phyloP scores from a whole-genome alignment of 176 grass and related monocot genomes.

The Chloris gayana region DNA sequence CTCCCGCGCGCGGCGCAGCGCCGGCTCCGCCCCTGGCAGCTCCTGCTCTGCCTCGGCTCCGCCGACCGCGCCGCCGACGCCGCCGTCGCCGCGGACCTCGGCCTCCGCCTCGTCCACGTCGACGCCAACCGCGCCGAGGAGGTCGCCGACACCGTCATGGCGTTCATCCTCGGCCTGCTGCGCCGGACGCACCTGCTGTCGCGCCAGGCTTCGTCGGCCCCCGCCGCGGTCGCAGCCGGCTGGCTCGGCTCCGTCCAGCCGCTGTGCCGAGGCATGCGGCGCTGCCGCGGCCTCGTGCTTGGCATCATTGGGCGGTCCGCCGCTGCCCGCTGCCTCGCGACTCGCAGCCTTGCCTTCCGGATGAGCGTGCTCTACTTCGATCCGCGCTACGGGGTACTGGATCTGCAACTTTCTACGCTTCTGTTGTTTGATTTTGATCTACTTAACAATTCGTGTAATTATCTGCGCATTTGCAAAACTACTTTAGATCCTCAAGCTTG shows the following conservation, averaged over 20 bases:
- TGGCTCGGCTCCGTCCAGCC: slow-evolving; percentile 83
- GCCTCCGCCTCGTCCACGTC: slow-evolving; percentile 78
- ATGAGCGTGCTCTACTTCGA: slow-evolving; percentile 98
- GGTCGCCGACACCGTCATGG: slow-evolving; percentile 97
- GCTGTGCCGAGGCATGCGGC: slow-evolving; percentile 82
- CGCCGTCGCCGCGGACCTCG: slow-evolving; percentile 72
- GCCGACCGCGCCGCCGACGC: slow-evolving; percentile 83
- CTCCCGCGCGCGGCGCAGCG: slow-evolving; percentile 91
- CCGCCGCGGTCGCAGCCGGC: slow-evolving; percentile 56
- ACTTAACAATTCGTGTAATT: not conserved
- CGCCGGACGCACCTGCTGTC: slow-evolving; percentile 85
- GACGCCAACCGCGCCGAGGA: slow-evolving; percentile 88
- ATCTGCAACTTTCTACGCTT: slow-evolving; percentile 29
- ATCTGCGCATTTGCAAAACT: not conserved
- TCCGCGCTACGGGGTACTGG: slow-evolving; percentile 60
- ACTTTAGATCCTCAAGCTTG: slow-evolving; percentile 2
- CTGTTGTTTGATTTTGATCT: slow-evolving; percentile 4
- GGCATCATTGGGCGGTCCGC: slow-evolving; percentile 85
- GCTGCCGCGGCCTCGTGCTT: slow-evolving; percentile 91
- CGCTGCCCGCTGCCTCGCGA: slow-evolving; percentile 80
- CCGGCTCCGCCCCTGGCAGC: slow-evolving; percentile 81
- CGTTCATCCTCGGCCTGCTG: slow-evolving; percentile 81
- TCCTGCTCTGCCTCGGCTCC: slow-evolving; percentile 81
- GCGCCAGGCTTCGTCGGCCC: slow-evolving; percentile 63
- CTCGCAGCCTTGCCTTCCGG: slow-evolving; percentile 89